Base-by-base conservation (phyloP, 345 rosid genomes). In the Balakata baccata region DNA sequence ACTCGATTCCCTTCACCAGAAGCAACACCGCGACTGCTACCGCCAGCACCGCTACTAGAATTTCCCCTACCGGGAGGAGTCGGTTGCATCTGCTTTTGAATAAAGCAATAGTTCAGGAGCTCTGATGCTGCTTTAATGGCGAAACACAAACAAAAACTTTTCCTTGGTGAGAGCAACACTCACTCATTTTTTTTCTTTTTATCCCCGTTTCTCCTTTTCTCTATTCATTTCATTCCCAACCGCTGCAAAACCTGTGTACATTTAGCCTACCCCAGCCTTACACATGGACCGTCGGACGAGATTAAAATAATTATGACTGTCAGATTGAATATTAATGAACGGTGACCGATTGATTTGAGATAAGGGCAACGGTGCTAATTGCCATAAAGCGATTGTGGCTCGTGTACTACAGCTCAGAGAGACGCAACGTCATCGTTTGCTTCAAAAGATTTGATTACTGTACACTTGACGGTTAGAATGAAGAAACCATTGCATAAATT, bases 41-140 rank as follows among this genome's bases (percentile, higher is more conserved):
- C 72, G 2, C 73, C 64, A 0, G 70, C 79, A 17, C 74, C 74
- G 12, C 70, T 62, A 13, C 71, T 74, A 12, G 84, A 76, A 81
- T 62, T 46, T 13, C 87, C 71, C 62, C 88, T 71, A n/a, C 86
- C 77, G 81, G 79, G 81, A 74, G 88, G 67, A 73, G 86, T 62
- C 66, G 89, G 85, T 78, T 84, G 88, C 94, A 89, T 90, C 85
- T 85, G 84, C 77, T 66, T 76, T 70, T 14, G 56, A 41, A 71
- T 41, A 13, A 41, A 64, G 11, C 7, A 22, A 23, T 37, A 25
- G 41, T 29, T 39, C 11, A 10, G 59, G 11, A 45, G 53, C 45
- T 68, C 18, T 49, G 37, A 5, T 59, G 49, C 25, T 67, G 13
- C 13, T n/a, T 68, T 51, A 62, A 39, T 18, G 50, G 11, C 45